Percentiles rank a stretch among this genome's conserved stretches.
Conservation (phyloP, 2,329 filamentous ascomycete genomes). For the Epichloe aotearoae region DNA sequence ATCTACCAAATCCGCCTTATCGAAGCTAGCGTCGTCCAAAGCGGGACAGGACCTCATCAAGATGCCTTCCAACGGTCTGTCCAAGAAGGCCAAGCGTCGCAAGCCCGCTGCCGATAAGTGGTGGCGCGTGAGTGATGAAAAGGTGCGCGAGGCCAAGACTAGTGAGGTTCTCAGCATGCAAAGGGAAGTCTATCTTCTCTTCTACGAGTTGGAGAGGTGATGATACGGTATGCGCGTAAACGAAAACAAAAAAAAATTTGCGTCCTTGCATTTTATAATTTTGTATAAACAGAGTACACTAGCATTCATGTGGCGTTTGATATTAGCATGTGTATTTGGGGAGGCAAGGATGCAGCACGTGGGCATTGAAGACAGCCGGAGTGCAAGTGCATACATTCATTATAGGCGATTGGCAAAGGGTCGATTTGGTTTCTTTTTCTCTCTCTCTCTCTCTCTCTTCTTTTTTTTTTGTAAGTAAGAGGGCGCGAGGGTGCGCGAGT, state of each 20-base stretch:
- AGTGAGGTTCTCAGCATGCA: constrained; percentile 86
- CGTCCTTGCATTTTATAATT: not conserved
- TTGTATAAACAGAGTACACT: not conserved
- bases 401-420: not conserved
- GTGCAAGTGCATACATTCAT: not conserved
- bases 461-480: no score
- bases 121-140: constrained; percentile 98
- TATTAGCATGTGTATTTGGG: not conserved
- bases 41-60: constrained; percentile 13
- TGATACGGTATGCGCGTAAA: not conserved
- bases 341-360: not conserved
- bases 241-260: no score
- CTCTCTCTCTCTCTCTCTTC: no score
- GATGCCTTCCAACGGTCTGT: constrained; percentile 8
- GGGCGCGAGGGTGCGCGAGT: no score
- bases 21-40: constrained; percentile 30
- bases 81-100: constrained; percentile 38
- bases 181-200: constrained; percentile 87
- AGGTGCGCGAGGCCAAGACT: constrained; percentile 88
- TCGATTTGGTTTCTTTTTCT: no score
- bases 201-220: constrained; percentile 72
- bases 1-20: constrained; percentile 41
- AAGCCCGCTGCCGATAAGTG: constrained; percentile 54
- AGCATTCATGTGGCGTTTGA: not conserved
- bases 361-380: not conserved